Base-by-base conservation (phyloP, 768 basidiomycete species). In the Boletus barrowsii region DNA sequence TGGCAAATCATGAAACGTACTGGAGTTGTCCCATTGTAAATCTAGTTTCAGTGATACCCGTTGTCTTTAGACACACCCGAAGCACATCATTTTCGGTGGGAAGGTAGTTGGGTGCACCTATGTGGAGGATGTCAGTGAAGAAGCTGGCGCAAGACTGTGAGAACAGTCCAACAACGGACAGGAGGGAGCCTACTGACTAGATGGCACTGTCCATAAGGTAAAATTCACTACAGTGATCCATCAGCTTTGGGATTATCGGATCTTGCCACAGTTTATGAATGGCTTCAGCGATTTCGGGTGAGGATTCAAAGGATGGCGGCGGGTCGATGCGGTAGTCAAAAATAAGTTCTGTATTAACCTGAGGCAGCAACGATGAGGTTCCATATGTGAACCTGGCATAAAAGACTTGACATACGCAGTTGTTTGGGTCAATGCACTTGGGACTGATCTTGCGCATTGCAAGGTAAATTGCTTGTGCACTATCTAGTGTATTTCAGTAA, bases 201-300 rank as follows among this genome's bases (percentile, higher is more conserved):
- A 78, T 77, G 0, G 95, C 95, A n/a, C 84, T 90, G 67, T 97
- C 95, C 92, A 95, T 96, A 15, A 97, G 76, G 66, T 96, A 95
- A 63, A 95, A 96, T 51, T 93, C 86, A 66, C 76, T 83, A 18
- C 76, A 74, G 58, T 85, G 83, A 30, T 81, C 79, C 77, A 82
- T 77, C 10, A 82, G 66, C 10, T 70, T 68, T 3, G 64, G 52
- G 1, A 84, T 81, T 50, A 86, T 79, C 11, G 84, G 82, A 64
- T 90, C 88, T 50, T 83, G 79, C 84, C 85, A 86, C 1, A 90
- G 71, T 42, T 87, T 75, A 56, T 81, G 75, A 40, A 90, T 86
- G 10, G 87, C 86, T 29, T 81, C 75, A 2, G 87, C 86, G 50
- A 90, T 81, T 14, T 86, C 86, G n/a, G 78, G 70, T 0, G 82